A percentile compares a stretch with the other conserved stretches of the same genome.
phyloP scores from a whole-genome alignment of 2,329 filamentous ascomycete genomes.

The Davidsoniella australis region DNA sequence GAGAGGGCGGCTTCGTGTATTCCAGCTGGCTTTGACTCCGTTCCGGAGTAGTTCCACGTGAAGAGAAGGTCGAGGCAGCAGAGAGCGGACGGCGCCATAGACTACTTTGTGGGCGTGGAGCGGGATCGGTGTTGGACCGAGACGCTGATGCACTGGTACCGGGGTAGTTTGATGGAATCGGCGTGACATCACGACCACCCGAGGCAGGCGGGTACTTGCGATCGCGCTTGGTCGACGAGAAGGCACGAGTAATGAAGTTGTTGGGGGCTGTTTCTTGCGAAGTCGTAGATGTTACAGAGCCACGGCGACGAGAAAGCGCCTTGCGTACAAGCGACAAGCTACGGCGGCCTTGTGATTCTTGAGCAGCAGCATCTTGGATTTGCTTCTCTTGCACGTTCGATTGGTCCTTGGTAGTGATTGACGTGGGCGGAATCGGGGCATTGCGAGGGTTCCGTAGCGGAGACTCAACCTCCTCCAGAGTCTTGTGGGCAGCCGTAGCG shows the following conservation, averaged over 20 bases:
- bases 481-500: slow-evolving; percentile 27
- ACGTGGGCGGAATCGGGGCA: slow-evolving; percentile 34
- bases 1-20: slow-evolving; percentile 6
- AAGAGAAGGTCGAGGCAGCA: slow-evolving; percentile 22
- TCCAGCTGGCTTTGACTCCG: slow-evolving; percentile 1
- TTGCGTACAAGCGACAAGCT: slow-evolving; percentile 35
- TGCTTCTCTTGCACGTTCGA: too few species aligned
- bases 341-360: slow-evolving; percentile 22
- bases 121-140: slow-evolving; percentile 10
- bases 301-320: slow-evolving; percentile 31
- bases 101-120: slow-evolving; percentile 3
- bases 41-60: neutral
- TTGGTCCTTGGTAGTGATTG: slow-evolving; percentile 8
- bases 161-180: slow-evolving; percentile 6
- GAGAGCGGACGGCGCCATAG: slow-evolving; percentile 7
- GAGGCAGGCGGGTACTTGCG: slow-evolving; percentile 10
- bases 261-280: slow-evolving; percentile 1
- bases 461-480: slow-evolving; percentile 39
- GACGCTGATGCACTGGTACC: neutral
- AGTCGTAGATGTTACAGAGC: slow-evolving; percentile 19
- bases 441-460: slow-evolving; percentile 43
- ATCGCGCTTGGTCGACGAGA: slow-evolving; percentile 7
- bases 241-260: slow-evolving; percentile 9
- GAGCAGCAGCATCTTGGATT: too few species aligned
- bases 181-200: slow-evolving; percentile 10